A percentile compares a stretch with the other conserved stretches of the same genome.
These are phyloP conservation scores for Allantophomopsis cytisporea DNA, from an alignment of 2,329 filamentous ascomycete species.

Conservation along the genomic window DNA sequence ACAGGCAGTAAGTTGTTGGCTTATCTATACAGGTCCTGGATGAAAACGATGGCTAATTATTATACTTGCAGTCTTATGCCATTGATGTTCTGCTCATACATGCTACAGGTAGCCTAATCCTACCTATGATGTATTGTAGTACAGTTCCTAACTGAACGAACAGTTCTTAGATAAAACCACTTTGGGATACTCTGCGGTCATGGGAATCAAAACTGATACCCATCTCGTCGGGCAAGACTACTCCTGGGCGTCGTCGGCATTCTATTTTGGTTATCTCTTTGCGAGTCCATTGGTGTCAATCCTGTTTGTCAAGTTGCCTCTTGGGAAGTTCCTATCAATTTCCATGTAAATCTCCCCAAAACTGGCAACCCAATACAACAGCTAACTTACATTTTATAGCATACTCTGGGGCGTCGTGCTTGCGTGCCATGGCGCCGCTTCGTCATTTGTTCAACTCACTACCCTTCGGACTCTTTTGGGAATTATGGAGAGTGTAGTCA, in stretches of 20 bases:
- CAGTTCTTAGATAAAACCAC: constrained; percentile 8
- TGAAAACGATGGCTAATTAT: too few relatives aligned
- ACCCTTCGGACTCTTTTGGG: constrained; percentile 36
- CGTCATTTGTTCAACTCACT: constrained; percentile 34
- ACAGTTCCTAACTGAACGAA: too few relatives aligned
- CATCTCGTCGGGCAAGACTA: constrained; percentile 33
- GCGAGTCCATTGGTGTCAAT: constrained; percentile 36
- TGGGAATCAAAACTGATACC: constrained; percentile 8
- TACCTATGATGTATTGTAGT: too few relatives aligned
- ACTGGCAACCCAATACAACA: not conserved
- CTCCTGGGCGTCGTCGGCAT: constrained; percentile 37
- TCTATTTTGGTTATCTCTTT: constrained; percentile 30
- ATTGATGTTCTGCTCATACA: too few relatives aligned
- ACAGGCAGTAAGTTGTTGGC: too few relatives aligned
- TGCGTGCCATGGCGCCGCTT: constrained; percentile 33
- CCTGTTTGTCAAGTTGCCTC: constrained; percentile 33
- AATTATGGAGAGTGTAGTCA: constrained; percentile 37
- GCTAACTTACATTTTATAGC: not conserved
- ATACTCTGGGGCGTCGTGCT: constrained; percentile 30
- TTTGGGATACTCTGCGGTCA: constrained; percentile 8
- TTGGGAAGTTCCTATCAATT: constrained; percentile 35
- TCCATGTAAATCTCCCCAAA: constrained; percentile 26
- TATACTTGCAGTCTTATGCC: too few relatives aligned
- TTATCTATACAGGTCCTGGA: too few relatives aligned
- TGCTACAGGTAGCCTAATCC: too few relatives aligned